Evolutionary conservation across 1,284 basidiomycete genomes (phyloP).

Genomic region (Somion occarium): DNA sequence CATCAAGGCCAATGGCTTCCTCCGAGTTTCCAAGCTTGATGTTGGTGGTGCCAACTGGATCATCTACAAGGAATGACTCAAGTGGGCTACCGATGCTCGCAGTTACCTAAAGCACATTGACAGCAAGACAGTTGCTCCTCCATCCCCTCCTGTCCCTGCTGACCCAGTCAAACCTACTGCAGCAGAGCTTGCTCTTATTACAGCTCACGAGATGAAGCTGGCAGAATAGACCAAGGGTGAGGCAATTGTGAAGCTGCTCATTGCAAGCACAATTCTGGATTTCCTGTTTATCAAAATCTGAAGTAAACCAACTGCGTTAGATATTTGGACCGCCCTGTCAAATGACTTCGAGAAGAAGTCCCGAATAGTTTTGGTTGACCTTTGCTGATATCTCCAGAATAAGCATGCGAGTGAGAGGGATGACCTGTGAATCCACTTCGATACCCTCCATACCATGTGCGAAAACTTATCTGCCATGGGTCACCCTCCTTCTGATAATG

Average conservation of each 20-base stretch:
- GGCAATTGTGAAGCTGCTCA: slow-evolving; percentile 4
- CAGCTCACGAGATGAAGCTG: neutral
- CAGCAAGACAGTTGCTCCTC: slow-evolving; percentile 4
- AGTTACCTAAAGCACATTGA: slow-evolving; percentile 9
- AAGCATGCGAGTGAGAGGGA: slow-evolving; percentile 13
- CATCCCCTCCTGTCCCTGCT: slow-evolving; percentile 2
- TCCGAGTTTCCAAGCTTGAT: neutral
- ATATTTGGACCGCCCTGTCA: slow-evolving; percentile 14
- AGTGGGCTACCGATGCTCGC: slow-evolving; percentile 9
- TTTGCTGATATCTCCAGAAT: slow-evolving; percentile 17
- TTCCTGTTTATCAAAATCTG: slow-evolving; percentile 7
- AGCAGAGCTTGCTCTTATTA: neutral
- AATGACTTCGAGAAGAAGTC: slow-evolving; percentile 14
- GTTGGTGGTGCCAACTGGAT: slow-evolving; percentile 8
- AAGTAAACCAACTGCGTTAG: slow-evolving; percentile 2
- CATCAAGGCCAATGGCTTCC: neutral
- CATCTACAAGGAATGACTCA: slow-evolving; percentile 12
- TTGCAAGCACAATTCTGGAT: slow-evolving; percentile 9
- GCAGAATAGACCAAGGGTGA: slow-evolving; percentile 1
- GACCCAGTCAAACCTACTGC: slow-evolving; percentile 2
- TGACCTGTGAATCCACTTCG: slow-evolving; percentile 18
- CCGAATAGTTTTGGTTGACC: slow-evolving; percentile 17
- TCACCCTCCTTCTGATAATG: slow-evolving; percentile 9
- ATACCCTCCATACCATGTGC: slow-evolving; percentile 12
- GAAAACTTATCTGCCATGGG: slow-evolving; percentile 20